These are phyloP conservation scores for Mucor mucedo DNA, from an alignment of 371 early-diverging fungal genomes.

Conservation along the genomic window DNA sequence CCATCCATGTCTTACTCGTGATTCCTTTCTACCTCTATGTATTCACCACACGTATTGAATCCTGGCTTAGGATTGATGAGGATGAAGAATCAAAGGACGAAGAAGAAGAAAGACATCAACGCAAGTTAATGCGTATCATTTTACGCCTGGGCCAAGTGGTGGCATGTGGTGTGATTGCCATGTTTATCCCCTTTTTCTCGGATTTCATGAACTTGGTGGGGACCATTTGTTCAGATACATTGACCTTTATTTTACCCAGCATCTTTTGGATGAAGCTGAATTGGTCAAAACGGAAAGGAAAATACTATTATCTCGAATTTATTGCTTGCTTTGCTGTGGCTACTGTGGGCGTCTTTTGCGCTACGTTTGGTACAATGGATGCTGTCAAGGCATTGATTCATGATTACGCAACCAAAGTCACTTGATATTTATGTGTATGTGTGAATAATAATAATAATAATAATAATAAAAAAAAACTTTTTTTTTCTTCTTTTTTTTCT, in stretches of 20 bases:
- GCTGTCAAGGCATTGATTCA: slow-evolving; percentile 62
- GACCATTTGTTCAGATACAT: slow-evolving; percentile 73
- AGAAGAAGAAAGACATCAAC: slow-evolving; percentile 19
- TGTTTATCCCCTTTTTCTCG: slow-evolving; percentile 81
- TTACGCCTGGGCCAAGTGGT: slow-evolving; percentile 59
- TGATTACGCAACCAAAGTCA: slow-evolving; percentile 17
- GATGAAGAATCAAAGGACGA: neutral
- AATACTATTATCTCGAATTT: slow-evolving; percentile 50
- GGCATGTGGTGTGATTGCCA: slow-evolving; percentile 61
- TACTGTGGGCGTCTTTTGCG: slow-evolving; percentile 66
- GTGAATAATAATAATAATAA: neutral
- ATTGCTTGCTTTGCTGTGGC: slow-evolving; percentile 59
- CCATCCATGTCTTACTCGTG: slow-evolving; percentile 79
- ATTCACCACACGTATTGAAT: slow-evolving; percentile 70
- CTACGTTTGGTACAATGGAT: slow-evolving; percentile 74
- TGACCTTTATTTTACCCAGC: slow-evolving; percentile 84
- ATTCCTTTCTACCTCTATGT: slow-evolving; percentile 83
- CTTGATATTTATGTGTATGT: neutral
- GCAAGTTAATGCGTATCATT: slow-evolving; percentile 50
- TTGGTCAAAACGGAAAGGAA: slow-evolving; percentile 33
- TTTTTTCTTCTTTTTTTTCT: neutral
- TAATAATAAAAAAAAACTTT: neutral
- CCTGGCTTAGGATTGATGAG: slow-evolving; percentile 38
- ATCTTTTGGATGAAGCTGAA: slow-evolving; percentile 79
- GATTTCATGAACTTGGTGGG: slow-evolving; percentile 84